Conservation (phyloP, 2,329 filamentous ascomycete genomes). For the Pseudopyricularia cyperi region DNA sequence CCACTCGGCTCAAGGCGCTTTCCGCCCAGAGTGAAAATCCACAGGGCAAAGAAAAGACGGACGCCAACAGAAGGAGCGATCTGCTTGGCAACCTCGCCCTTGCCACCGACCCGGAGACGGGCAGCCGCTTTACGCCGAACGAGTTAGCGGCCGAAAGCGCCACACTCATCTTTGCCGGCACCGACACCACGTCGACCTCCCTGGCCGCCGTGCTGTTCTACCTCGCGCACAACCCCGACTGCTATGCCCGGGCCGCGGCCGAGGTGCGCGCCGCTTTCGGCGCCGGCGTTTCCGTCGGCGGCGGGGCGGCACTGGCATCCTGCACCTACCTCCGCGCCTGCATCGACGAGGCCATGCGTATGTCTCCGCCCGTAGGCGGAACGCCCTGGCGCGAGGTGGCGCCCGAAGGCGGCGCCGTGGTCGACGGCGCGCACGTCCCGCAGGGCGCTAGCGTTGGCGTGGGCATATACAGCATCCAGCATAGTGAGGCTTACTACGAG, state of each 20-base stretch:
- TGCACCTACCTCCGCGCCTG: slow-evolving; percentile 46
- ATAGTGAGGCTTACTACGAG: slow-evolving; percentile 49
- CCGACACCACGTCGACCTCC: slow-evolving; percentile 59
- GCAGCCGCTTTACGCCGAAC: slow-evolving; percentile 48
- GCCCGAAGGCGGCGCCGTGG: slow-evolving; percentile 31
- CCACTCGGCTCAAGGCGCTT: neutral
- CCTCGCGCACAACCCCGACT: slow-evolving; percentile 38
- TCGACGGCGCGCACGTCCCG: slow-evolving; percentile 41
- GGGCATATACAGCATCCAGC: slow-evolving; percentile 56
- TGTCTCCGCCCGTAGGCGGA: slow-evolving; percentile 47
- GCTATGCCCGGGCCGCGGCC: slow-evolving; percentile 30
- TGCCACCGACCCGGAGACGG: slow-evolving; percentile 58
- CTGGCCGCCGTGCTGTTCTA: slow-evolving; percentile 51
- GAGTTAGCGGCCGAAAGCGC: slow-evolving; percentile 30
- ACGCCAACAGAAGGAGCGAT: slow-evolving; percentile 51
- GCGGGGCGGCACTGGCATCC: slow-evolving; percentile 32
- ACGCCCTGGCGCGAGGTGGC: slow-evolving; percentile 47
- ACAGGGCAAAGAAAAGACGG: slow-evolving; percentile 52
- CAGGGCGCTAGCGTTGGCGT: slow-evolving; percentile 50
- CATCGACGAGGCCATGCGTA: slow-evolving; percentile 52
- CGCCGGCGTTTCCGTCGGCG: slow-evolving; percentile 39
- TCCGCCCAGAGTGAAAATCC: slow-evolving; percentile 14
- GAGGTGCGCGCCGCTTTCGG: slow-evolving; percentile 40
- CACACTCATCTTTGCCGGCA: slow-evolving; percentile 52
- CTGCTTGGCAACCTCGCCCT: slow-evolving; percentile 67